These are phyloP conservation scores for Mucor racemosus DNA, from an alignment of 371 early-diverging fungal species.

Conservation along the genomic window DNA sequence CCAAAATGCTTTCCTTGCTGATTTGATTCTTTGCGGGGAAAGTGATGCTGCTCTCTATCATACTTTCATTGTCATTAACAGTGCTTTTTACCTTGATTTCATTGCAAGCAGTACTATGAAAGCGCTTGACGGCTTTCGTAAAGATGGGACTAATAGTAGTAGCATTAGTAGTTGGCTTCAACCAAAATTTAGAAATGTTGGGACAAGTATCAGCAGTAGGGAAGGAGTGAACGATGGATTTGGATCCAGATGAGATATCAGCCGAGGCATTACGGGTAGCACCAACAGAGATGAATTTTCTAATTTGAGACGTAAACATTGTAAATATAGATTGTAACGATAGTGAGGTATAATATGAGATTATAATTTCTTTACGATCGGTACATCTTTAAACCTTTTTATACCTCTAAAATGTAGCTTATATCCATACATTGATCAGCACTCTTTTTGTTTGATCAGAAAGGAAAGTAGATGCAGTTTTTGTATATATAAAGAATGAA, in stretches of 20 bases:
- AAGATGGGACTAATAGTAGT: neutral
- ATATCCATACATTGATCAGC: too few relatives aligned
- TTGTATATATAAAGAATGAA: too few relatives aligned
- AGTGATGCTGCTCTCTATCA: neutral
- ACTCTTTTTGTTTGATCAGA: too few relatives aligned
- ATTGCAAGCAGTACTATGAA: neutral
- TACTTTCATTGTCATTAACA: neutral
- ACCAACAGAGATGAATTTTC: neutral
- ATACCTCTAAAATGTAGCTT: too few relatives aligned
- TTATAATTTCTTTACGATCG: too few relatives aligned
- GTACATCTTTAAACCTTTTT: too few relatives aligned
- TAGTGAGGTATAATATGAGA: neutral
- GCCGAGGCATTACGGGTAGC: neutral
- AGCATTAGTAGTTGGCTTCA: neutral
- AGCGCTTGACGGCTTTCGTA: neutral
- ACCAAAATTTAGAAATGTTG: neutral
- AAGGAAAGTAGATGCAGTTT: too few relatives aligned
- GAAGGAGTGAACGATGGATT: neutral
- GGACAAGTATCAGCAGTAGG: neutral
- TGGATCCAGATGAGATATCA: neutral
- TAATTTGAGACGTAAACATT: neutral
- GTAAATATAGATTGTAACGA: neutral
- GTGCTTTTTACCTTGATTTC: neutral
- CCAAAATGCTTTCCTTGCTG: neutral
- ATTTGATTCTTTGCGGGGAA: neutral